A percentile compares a stretch with the other conserved stretches of the same genome.
Conservation (phyloP, 441 rosid species). For the Pelargonium exstipulatum region DNA sequence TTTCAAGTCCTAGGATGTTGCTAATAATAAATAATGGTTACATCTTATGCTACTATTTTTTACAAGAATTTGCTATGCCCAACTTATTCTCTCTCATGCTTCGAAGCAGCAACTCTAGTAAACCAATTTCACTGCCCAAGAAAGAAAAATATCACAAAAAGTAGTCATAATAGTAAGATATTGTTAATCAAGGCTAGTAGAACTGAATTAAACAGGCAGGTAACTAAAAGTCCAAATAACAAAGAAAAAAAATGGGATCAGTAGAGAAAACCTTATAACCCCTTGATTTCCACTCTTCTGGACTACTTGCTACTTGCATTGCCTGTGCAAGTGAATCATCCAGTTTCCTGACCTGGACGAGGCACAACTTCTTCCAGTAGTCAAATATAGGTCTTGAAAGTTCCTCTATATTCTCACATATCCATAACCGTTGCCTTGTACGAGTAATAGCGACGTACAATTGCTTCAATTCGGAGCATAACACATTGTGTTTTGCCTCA, state of each 20-base stretch:
- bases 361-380: constrained; percentile 39
- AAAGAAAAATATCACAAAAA: background rate
- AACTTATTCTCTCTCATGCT: background rate
- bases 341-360: constrained; percentile 36
- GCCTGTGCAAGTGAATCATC: constrained; percentile 37
- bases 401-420: constrained; percentile 39
- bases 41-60: too few relatives aligned
- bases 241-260: background rate
- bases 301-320: constrained; percentile 47
- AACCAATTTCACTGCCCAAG: background rate
- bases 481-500: constrained; percentile 31
- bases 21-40: too few relatives aligned
- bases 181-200: background rate
- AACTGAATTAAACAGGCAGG: background rate
- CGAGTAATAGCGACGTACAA: constrained; percentile 55
- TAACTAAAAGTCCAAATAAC: background rate
- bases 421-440: constrained; percentile 48
- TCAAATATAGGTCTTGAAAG: constrained; percentile 36
- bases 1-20: too few relatives aligned
- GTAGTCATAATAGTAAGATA: background rate
- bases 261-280: constrained; percentile 38
- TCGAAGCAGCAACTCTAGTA: background rate
- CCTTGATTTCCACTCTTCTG: constrained; percentile 45
- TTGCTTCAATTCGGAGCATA: constrained; percentile 57
- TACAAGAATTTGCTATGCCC: background rate